Percentiles rank a stretch among this genome's conserved stretches.
These are phyloP conservation scores for Cercophora newfieldiana DNA, from an alignment of 495 filamentous ascomycete species.

Conservation along the genomic window DNA sequence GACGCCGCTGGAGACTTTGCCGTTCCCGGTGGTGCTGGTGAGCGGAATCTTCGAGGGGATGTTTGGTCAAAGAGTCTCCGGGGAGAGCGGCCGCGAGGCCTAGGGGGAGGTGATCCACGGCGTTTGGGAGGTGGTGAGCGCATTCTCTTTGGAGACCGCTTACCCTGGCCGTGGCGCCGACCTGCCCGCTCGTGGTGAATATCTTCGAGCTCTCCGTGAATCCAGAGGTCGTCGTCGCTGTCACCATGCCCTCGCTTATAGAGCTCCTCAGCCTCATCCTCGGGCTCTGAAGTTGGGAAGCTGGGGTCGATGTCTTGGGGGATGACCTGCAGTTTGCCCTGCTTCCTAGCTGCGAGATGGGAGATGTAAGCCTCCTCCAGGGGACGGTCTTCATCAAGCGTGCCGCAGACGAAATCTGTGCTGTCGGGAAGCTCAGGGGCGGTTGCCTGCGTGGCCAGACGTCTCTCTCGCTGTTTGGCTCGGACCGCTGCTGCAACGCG, in stretches of 20 bases:
- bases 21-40: conserved; percentile 53
- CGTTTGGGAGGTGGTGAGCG: conserved; percentile 51
- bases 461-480: conserved; percentile 37
- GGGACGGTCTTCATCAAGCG: conserved; percentile 92
- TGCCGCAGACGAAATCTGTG: conserved; percentile 97
- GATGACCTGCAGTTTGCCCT: conserved; percentile 71
- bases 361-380: conserved; percentile 90
- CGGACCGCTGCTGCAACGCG: conserved; percentile 23
- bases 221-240: conserved; percentile 58
- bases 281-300: conserved; percentile 90
- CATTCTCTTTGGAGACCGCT: conserved; percentile 43
- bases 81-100: conserved; percentile 58
- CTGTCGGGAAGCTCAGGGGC: conserved; percentile 91
- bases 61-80: conserved; percentile 62
- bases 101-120: conserved; percentile 50
- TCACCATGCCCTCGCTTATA: conserved; percentile 53
- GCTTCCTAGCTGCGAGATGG: conserved; percentile 75
- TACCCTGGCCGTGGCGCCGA: conserved; percentile 38
- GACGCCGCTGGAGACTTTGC: conserved; percentile 48
- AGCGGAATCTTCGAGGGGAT: conserved; percentile 70
- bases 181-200: conserved; percentile 44
- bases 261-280: conserved; percentile 69
- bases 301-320: conserved; percentile 98
- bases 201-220: conserved; percentile 60
- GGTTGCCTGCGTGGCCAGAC: conserved; percentile 59